Evolutionary conservation across 345 rosid species (phyloP).

Genomic region (Cardamine occulta): DNA sequence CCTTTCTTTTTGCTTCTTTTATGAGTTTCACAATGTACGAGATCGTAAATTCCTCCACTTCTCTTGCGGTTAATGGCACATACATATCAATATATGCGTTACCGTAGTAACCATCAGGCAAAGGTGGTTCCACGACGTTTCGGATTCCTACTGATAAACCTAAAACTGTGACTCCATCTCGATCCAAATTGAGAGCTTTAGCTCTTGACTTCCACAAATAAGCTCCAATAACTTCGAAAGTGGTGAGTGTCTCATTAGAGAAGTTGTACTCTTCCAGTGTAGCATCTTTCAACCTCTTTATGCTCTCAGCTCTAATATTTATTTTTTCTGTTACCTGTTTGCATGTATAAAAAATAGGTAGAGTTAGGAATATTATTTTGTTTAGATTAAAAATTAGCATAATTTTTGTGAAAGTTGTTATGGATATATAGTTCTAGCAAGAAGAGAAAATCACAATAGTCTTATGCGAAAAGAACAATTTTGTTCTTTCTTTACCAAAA

Average conservation of each 20-base stretch:
- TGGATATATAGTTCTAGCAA: neutral
- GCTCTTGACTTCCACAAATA: constrained; percentile 37
- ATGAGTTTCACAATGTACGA: constrained; percentile 31
- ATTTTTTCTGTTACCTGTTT: constrained; percentile 21
- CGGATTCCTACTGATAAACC: constrained; percentile 27
- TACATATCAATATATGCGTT: constrained; percentile 31
- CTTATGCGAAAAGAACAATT: neutral
- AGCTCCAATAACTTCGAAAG: constrained; percentile 37
- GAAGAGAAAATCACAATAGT: neutral
- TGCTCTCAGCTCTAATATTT: constrained; percentile 22
- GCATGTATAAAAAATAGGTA: neutral
- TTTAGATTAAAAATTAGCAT: neutral
- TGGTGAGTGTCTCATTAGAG: neutral
- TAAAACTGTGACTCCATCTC: constrained; percentile 32
- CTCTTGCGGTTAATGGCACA: constrained; percentile 18
- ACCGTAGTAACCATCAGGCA: constrained; percentile 37
- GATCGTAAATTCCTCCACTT: constrained; percentile 18
- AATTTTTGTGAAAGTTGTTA: neutral
- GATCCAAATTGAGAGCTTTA: constrained; percentile 24
- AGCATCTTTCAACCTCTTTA: constrained; percentile 30
- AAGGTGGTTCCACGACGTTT: constrained; percentile 17
- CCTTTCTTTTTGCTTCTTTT: constrained; percentile 33
- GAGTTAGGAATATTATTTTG: neutral
- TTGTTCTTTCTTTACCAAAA: neutral
- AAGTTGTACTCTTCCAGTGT: constrained; percentile 4